Evolutionary conservation across 495 filamentous ascomycete species (phyloP).

Genomic region (Pseudevernia furfuracea): DNA sequence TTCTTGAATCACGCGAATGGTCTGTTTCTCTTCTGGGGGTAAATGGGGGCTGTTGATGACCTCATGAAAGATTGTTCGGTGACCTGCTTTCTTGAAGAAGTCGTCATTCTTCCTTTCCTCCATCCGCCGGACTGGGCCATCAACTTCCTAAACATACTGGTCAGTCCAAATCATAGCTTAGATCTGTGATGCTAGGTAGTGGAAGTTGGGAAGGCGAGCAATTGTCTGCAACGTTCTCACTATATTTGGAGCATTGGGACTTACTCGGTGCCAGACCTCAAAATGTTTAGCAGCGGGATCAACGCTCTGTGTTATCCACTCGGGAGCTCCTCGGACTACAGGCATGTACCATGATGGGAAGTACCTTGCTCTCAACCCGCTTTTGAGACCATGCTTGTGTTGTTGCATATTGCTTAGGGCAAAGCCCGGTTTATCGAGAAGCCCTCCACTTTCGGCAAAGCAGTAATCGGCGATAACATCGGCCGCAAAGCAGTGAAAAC

Average conservation of each 20-base stretch:
- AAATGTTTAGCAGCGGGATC: slow-evolving; percentile 23
- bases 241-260: background rate
- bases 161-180: background rate
- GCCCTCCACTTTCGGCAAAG: slow-evolving; percentile 35
- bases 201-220: background rate
- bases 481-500: slow-evolving; percentile 33
- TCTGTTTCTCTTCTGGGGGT: slow-evolving; percentile 15
- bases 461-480: slow-evolving; percentile 41
- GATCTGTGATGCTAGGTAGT: background rate
- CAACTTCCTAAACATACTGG: slow-evolving; percentile 2
- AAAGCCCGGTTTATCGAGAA: slow-evolving; percentile 27
- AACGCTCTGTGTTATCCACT: slow-evolving; percentile 13
- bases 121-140: slow-evolving; percentile 18
- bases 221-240: background rate
- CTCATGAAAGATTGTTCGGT: slow-evolving; percentile 24
- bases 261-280: slow-evolving; percentile 21
- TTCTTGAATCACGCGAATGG: slow-evolving; percentile 21
- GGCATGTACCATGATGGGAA: slow-evolving; percentile 16
- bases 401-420: slow-evolving; percentile 9
- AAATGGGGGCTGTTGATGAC: slow-evolving; percentile 18
- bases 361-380: slow-evolving; percentile 17
- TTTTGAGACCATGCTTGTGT: slow-evolving; percentile 16
- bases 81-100: slow-evolving; percentile 19
- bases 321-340: slow-evolving; percentile 18
- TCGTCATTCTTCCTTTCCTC: slow-evolving; percentile 19